Conservation (phyloP, 371 early-diverging fungal genomes). For the Choanephora cucurbitarum region DNA sequence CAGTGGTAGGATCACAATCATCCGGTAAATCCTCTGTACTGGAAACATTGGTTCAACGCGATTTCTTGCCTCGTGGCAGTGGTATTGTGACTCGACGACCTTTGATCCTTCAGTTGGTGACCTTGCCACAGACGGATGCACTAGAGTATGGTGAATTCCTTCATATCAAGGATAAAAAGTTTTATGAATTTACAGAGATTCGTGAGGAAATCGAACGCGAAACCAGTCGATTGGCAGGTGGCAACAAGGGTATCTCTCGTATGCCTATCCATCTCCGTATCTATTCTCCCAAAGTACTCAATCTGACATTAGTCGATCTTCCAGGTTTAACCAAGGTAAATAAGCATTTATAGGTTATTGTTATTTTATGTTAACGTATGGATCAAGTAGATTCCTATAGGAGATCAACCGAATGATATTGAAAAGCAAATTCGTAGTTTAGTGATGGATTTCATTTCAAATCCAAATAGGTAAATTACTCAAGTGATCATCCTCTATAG, state of each 20-base stretch:
- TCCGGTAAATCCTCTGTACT: conserved; percentile 94
- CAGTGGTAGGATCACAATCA: conserved; percentile 85
- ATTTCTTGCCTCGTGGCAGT: conserved; percentile 90
- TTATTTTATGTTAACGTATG: too few species aligned
- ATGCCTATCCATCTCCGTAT: conserved; percentile 91
- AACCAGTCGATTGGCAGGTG: conserved; percentile 83
- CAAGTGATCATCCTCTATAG: too few species aligned
- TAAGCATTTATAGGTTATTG: neutral
- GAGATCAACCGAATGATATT: conserved; percentile 89
- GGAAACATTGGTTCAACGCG: conserved; percentile 88
- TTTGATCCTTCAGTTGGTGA: conserved; percentile 86
- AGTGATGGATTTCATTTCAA: conserved; percentile 83
- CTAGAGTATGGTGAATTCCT: conserved; percentile 75
- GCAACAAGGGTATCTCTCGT: conserved; percentile 85
- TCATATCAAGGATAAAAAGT: conserved; percentile 75
- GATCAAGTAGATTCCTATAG: conserved; percentile 51
- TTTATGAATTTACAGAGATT: conserved; percentile 82
- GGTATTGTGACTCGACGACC: conserved; percentile 95
- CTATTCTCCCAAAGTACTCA: conserved; percentile 83
- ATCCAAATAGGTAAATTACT: conserved; percentile 81
- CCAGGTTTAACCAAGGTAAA: conserved; percentile 91
- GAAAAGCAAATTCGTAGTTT: conserved; percentile 84
- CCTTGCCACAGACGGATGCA: conserved; percentile 47
- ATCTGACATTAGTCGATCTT: conserved; percentile 91
- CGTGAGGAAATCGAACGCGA: conserved; percentile 89